A percentile compares a stretch with the other conserved stretches of the same genome.
phyloP scores from a whole-genome alignment of 345 rosid species.

The Ceriops tagal region DNA sequence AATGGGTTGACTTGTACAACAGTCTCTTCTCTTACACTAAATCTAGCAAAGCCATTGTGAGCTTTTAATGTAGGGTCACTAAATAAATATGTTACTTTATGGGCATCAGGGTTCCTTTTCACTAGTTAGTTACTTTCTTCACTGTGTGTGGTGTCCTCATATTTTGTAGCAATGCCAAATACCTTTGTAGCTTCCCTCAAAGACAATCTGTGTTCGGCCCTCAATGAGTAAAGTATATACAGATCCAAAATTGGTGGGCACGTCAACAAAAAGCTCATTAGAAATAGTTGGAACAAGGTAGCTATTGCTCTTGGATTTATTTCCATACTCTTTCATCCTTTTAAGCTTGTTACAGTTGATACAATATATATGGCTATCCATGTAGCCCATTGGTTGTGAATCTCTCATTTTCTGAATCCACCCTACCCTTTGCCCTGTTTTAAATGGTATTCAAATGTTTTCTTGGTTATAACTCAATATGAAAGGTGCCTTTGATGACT shows the following conservation, averaged over 20 bases:
- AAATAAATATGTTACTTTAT: too few species aligned
- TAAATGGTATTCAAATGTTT: not conserved
- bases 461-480: too few species aligned
- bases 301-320: not conserved
- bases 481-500: too few species aligned
- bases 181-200: constrained; percentile 39
- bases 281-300: constrained; percentile 78
- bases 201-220: constrained; percentile 49
- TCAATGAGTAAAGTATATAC: constrained; percentile 68
- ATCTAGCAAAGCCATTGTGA: too few species aligned
- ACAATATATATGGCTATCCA: too few species aligned
- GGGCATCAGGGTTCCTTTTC: not conserved
- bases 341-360: not conserved
- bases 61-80: too few species aligned
- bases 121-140: not conserved
- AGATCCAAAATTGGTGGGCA: constrained; percentile 28
- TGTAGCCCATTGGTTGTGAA: too few species aligned
- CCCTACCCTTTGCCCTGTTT: too few species aligned
- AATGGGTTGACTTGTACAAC: too few species aligned
- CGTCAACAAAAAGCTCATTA: constrained; percentile 37
- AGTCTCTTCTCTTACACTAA: too few species aligned
- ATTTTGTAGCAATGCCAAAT: not conserved
- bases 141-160: not conserved
- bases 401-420: too few species aligned
- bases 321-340: not conserved